These are phyloP conservation scores for Spathaspora girioi DNA, from an alignment of 805 yeast genomes.

Conservation along the genomic window DNA sequence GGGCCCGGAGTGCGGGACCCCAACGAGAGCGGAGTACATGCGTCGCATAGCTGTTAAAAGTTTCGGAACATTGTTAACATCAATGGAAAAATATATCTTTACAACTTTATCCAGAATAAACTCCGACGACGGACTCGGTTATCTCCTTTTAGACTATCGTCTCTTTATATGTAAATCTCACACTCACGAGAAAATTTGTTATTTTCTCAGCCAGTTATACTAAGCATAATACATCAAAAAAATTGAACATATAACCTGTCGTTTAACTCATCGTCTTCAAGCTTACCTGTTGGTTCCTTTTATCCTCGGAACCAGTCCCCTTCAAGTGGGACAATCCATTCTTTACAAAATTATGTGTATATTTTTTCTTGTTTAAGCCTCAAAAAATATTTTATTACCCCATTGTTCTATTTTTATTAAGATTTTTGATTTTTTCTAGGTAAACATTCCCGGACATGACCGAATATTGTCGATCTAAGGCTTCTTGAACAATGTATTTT, in stretches of 20 bases:
- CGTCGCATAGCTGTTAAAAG: background rate
- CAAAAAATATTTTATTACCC: background rate
- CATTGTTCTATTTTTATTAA: background rate
- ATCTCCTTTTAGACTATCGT: too few relatives aligned
- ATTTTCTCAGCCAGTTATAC: too few relatives aligned
- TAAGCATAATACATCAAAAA: too few relatives aligned
- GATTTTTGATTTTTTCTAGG: too few relatives aligned
- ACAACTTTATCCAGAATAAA: too few relatives aligned
- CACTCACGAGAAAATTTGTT: too few relatives aligned
- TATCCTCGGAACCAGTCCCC: background rate
- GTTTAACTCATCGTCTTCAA: background rate
- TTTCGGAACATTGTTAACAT: background rate
- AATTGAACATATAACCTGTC: too few relatives aligned
- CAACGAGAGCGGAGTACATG: background rate
- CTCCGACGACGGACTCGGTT: too few relatives aligned
- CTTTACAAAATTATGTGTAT: background rate
- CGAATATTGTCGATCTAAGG: background rate
- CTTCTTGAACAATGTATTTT: background rate
- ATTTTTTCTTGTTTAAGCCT: background rate
- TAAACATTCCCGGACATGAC: background rate
- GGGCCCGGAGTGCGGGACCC: background rate
- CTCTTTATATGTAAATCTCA: too few relatives aligned
- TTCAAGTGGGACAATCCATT: background rate
- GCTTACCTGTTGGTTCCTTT: background rate
- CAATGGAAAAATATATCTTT: background rate